Evolutionary conservation across 1,284 basidiomycete species (phyloP).

Genomic region (Waitea zeae): DNA sequence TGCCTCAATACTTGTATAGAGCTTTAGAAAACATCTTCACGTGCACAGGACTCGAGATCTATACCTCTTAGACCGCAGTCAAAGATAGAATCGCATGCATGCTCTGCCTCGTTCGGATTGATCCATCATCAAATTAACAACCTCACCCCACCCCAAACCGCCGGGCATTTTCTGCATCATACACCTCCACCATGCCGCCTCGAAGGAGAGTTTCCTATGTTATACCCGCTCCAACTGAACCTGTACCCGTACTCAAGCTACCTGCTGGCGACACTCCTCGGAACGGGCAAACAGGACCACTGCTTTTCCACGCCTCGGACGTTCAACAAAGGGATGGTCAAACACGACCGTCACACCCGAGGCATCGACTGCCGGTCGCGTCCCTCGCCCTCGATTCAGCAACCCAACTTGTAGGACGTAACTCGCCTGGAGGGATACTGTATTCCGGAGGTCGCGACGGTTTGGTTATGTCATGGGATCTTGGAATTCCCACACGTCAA

Average conservation of each 20-base stretch:
- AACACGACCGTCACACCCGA: conserved; percentile 31
- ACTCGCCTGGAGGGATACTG: conserved; percentile 72
- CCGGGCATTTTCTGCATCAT: no score
- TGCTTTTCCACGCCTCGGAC: conserved; percentile 41
- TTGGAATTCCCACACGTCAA: conserved; percentile 48
- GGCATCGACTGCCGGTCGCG: conserved; percentile 77
- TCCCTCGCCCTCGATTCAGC: conserved; percentile 77
- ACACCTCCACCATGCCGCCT: no score
- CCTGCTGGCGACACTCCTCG: conserved; percentile 45
- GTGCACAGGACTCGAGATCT: no score
- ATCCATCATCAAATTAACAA: no score
- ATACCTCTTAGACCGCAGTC: no score
- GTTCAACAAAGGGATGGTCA: conserved; percentile 23
- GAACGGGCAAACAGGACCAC: conserved; percentile 47
- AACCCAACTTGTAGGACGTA: conserved; percentile 48
- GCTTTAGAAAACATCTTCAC: no score
- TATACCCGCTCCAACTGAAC: conserved; percentile 52
- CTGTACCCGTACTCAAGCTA: conserved; percentile 50
- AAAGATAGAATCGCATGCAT: no score
- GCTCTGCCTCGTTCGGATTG: no score
- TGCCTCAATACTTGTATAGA: no score
- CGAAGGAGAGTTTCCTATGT: conserved; percentile 69
- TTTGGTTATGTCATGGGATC: conserved; percentile 82
- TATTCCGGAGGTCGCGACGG: conserved; percentile 93
- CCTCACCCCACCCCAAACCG: no score